These are phyloP conservation scores for Epithele typhae DNA, from an alignment of 768 basidiomycete genomes.

Conservation along the genomic window DNA sequence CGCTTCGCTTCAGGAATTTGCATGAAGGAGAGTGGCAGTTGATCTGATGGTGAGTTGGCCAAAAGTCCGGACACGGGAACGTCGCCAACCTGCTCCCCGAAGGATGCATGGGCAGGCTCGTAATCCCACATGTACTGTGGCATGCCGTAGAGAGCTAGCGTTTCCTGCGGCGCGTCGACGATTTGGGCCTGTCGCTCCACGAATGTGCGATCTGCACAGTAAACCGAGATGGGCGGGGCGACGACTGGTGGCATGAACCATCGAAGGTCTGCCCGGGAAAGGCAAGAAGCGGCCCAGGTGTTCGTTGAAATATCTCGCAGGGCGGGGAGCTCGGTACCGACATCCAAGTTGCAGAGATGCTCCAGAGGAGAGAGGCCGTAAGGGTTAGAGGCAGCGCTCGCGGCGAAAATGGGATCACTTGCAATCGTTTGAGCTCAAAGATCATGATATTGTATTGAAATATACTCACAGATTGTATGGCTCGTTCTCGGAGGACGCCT, in stretches of 20 bases:
- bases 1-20: slow-evolving; percentile 93
- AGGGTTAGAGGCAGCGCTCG: slow-evolving; percentile 29
- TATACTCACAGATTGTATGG: slow-evolving; percentile 42
- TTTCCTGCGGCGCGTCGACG: slow-evolving; percentile 67
- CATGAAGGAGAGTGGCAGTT: slow-evolving; percentile 80
- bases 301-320: slow-evolving; percentile 57
- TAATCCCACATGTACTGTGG: slow-evolving; percentile 63
- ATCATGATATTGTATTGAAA: neutral
- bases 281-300: slow-evolving; percentile 70
- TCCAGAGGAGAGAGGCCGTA: slow-evolving; percentile 32
- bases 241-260: slow-evolving; percentile 86
- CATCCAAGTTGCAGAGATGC: slow-evolving; percentile 19
- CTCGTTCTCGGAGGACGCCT: slow-evolving; percentile 33
- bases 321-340: slow-evolving; percentile 42
- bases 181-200: slow-evolving; percentile 60
- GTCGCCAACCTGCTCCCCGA: slow-evolving; percentile 49
- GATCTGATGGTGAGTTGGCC: slow-evolving; percentile 57
- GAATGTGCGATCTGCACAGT: slow-evolving; percentile 76
- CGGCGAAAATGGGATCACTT: slow-evolving; percentile 54
- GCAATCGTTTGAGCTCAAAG: too few relatives aligned
- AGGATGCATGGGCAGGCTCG: slow-evolving; percentile 42
- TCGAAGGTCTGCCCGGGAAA: slow-evolving; percentile 74
- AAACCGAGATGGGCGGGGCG: slow-evolving; percentile 76
- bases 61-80: slow-evolving; percentile 67
- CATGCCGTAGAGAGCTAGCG: slow-evolving; percentile 80